These are phyloP conservation scores for Cladosporium velox DNA, from an alignment of 2,329 filamentous ascomycete genomes.

Conservation along the genomic window DNA sequence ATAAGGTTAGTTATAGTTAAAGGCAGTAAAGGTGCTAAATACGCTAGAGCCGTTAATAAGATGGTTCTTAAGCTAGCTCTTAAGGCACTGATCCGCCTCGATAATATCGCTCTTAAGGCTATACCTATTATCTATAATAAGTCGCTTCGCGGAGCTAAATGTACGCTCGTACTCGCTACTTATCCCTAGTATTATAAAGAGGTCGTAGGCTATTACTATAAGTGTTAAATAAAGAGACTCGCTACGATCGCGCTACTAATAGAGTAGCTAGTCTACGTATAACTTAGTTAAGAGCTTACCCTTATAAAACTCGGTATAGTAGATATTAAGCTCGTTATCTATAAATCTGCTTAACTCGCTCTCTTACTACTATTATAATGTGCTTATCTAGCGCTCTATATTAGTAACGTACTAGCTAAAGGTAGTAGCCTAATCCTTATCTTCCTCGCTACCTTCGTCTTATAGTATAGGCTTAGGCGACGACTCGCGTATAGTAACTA, in stretches of 20 bases:
- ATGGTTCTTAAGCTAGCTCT: background rate
- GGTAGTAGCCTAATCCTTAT: background rate
- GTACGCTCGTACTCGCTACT: background rate
- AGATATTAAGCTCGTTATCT: background rate
- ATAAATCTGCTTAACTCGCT: background rate
- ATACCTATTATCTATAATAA: background rate
- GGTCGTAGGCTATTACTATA: background rate
- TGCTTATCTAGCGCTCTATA: background rate
- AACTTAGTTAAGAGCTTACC: too few species aligned
- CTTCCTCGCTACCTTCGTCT: background rate
- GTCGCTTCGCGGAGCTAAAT: background rate
- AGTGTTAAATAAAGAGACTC: background rate
- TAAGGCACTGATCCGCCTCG: background rate
- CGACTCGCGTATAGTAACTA: background rate
- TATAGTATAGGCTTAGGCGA: background rate
- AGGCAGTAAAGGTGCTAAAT: background rate
- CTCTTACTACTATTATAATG: background rate
- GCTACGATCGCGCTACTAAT: background rate
- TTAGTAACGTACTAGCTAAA: background rate
- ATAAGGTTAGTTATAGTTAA: background rate
- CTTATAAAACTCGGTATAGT: background rate
- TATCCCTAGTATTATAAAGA: background rate
- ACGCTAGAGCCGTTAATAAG: background rate
- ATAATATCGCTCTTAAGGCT: background rate
- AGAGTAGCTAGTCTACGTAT: background rate